Conservation (phyloP, 371 early-diverging fungal genomes). For the Lichtheimia ornata region DNA sequence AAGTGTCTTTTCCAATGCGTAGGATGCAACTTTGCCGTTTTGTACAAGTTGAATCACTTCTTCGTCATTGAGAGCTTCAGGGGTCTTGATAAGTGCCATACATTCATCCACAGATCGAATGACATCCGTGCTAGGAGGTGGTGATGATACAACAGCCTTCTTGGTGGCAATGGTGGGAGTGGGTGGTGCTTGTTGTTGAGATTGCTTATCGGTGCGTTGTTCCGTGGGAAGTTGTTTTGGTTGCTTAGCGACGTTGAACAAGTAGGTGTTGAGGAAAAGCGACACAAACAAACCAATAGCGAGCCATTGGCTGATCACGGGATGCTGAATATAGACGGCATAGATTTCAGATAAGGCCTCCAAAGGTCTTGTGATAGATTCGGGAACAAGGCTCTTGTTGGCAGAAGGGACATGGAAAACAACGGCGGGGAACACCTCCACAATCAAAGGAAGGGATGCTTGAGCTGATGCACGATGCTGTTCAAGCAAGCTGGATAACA, state of each 20-base stretch:
- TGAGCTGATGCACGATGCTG: slow-evolving; percentile 44
- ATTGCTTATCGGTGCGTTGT: slow-evolving; percentile 10
- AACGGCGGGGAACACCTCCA: slow-evolving; percentile 66
- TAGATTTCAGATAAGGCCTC: slow-evolving; percentile 48
- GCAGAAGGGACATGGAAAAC: slow-evolving; percentile 49
- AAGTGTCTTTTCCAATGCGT: slow-evolving; percentile 85
- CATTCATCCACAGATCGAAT: slow-evolving; percentile 59
- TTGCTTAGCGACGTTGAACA: slow-evolving; percentile 58
- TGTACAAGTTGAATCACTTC: slow-evolving; percentile 76
- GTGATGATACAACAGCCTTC: slow-evolving; percentile 15
- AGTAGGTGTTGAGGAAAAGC: slow-evolving; percentile 59
- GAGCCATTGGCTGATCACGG: slow-evolving; percentile 61
- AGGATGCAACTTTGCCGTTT: slow-evolving; percentile 74
- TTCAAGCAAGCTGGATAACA: slow-evolving; percentile 43
- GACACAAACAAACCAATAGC: slow-evolving; percentile 51
- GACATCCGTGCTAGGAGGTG: slow-evolving; percentile 13
- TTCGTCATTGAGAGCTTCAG: slow-evolving; percentile 62
- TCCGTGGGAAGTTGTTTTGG: slow-evolving; percentile 24
- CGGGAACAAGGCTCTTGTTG: slow-evolving; percentile 23
- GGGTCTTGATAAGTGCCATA: slow-evolving; percentile 52
- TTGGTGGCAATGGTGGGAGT: slow-evolving; percentile 12
- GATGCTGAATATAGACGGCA: slow-evolving; percentile 57
- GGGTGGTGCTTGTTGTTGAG: slow-evolving; percentile 4
- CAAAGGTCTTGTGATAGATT: slow-evolving; percentile 38
- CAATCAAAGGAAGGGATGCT: slow-evolving; percentile 51